Conservation (phyloP, 106 monocot species). For the Apostasia shenzhenica region DNA sequence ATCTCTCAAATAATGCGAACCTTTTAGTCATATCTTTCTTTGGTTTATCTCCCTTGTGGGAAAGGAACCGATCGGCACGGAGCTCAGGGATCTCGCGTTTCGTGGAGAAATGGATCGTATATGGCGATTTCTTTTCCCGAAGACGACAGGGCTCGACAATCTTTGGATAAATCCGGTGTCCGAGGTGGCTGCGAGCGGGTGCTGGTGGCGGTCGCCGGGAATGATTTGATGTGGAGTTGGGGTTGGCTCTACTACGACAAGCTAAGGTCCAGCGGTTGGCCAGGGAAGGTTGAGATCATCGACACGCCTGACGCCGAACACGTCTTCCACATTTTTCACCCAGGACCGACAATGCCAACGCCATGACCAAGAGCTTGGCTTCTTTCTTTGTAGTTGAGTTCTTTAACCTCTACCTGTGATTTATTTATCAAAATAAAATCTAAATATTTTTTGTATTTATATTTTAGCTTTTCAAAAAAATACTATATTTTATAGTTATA, state of each 20-base stretch:
- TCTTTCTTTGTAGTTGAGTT: not conserved
- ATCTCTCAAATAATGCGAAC: too few relatives aligned
- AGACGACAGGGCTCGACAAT: not conserved
- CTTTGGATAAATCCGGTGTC: constrained; percentile 2
- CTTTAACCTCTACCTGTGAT: too few relatives aligned
- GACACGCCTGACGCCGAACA: constrained; percentile 1
- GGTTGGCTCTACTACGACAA: constrained; percentile 3
- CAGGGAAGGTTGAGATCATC: constrained; percentile 1
- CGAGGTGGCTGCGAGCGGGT: not conserved
- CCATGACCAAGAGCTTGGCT: not conserved
- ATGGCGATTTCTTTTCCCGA: not conserved
- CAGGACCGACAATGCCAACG: not conserved
- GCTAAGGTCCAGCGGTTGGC: constrained; percentile 13
- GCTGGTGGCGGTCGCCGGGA: constrained; percentile 9
- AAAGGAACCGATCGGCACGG: not conserved
- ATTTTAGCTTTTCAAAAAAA: too few relatives aligned
- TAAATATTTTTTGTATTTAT: too few relatives aligned
- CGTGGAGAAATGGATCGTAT: not conserved
- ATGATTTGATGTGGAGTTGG: not conserved
- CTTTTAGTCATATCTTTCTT: too few relatives aligned
- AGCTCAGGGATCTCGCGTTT: not conserved
- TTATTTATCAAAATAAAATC: too few relatives aligned
- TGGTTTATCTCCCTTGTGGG: not conserved
- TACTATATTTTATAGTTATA: too few relatives aligned
- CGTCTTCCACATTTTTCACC: not conserved